Base-by-base conservation (phyloP, 306 rosid genomes). In the Casuarina glauca region DNA sequence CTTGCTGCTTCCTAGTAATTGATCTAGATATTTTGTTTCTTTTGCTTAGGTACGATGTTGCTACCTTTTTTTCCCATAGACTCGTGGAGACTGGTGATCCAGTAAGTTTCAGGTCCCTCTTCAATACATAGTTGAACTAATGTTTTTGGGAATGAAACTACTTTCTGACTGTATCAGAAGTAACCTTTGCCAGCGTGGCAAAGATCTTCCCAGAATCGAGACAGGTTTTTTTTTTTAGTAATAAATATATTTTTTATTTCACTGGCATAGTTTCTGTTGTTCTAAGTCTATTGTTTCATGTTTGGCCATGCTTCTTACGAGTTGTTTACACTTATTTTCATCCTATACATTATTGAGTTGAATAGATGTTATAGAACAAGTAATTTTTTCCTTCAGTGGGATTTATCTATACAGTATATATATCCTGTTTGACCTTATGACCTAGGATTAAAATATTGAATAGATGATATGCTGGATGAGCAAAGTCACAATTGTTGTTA, bases 1-100 rank as follows among this genome's bases (percentile, higher is more conserved):
- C 55, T 62, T 74, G 20, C 53, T 73, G 62, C 71, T 69, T 77
- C 82, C 69, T 41, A 16, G 42, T 35, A 58, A 32, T 39, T 52
- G 35, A 52, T 78, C 51, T 74, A 46, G 58, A 52, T n/a, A 51
- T 9, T 39, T 68, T 74, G 17, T 79, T 72, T 83, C 78, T 61
- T 80, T 68, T 80, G 61, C 45, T 77, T 84, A 96, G 97, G 98
- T 96, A 93, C 9, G 99, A 96, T 77, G 98, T 96, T 77, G 80
- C 97, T 46, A 83, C 61, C 88, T 91, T 96, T 84, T 79, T 93
- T 73, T 90, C 98, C 70, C 97, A 93, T 81, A 91, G 96, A 88
- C 71, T 84, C 79, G 76, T 96, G 93, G 99, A 96, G 86, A 81
- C 84, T 74, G 86, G 84, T 76, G 96, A 93, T 83, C 97, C 90